Base-by-base conservation (phyloP, 1,139 yeast genomes). In the Candida sanyaensis region DNA sequence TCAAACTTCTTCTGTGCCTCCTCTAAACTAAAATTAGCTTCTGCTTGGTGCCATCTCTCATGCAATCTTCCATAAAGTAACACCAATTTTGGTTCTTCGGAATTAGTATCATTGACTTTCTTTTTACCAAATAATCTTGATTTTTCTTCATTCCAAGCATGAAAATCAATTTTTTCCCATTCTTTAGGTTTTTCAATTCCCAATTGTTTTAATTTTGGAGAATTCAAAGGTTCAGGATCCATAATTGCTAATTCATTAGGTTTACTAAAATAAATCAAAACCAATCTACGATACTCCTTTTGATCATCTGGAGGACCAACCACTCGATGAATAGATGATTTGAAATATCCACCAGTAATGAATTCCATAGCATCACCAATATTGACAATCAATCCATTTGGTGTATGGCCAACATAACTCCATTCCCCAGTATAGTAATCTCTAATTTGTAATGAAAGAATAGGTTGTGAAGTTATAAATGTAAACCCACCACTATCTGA, bases 341-440 rank as follows among this genome's bases (percentile, higher is more conserved):
- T 75, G 62, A 77, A 77, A 44, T 70, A 74, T 0, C 80, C 79
- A 4, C 81, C 82, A 29, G 78, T 72, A 39, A 77, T 61, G 49
- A 77, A 75, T 55, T 77, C 80, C 57, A 77, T 56, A 0, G 77
- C 74, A 58, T 77, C 82, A 7, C 81, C 81, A 45, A 77, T 64
- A 51, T 78, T 78, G 8, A 78, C 81, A 45, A 78, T 69, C 31
- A 78, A 63, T 1, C 80, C 69, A 38, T 69, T 62, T 6, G 78
- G 79, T 5, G 68, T 65, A 54, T 78, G 81, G 29, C 66, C 65
- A 17, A 78, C 80, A 56, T 73, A 78, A 47, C 63, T 70, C 82
- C 82, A 78, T n/a, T 66, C 59, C 1, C 78, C 77, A 21, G 75
- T 67, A 44, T 60, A 69, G 51, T 73, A 72, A 51, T 78, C 81